These are phyloP conservation scores for Macaranga tanarius DNA, from an alignment of 441 rosid genomes.

Conservation along the genomic window DNA sequence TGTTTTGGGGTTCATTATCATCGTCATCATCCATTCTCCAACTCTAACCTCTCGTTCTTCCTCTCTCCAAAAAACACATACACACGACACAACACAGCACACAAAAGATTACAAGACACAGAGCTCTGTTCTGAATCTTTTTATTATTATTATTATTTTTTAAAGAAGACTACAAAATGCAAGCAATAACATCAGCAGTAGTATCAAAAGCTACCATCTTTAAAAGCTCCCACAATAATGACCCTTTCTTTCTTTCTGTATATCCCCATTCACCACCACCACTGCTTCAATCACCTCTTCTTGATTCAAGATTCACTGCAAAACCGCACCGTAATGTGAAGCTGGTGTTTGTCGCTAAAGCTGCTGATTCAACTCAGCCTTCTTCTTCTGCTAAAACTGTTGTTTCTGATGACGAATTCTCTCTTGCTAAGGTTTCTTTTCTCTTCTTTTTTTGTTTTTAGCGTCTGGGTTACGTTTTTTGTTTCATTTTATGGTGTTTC, in stretches of 20 bases:
- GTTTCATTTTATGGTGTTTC: background rate
- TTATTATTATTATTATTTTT: background rate
- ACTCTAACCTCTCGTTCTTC: conserved; percentile 29
- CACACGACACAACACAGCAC: background rate
- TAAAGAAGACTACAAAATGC: conserved; percentile 26
- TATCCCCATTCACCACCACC: conserved; percentile 21
- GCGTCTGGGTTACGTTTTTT: background rate
- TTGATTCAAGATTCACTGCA: conserved; percentile 20
- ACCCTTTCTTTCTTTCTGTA: conserved; percentile 31
- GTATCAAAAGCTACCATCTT: conserved; percentile 32
- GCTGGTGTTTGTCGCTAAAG: conserved; percentile 40
- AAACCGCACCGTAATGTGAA: conserved; percentile 26
- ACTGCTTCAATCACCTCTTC: conserved; percentile 4
- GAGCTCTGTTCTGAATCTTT: background rate
- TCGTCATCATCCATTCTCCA: background rate
- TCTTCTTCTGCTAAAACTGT: conserved; percentile 46
- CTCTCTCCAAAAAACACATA: background rate
- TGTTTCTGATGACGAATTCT: conserved; percentile 71
- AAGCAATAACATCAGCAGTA: conserved; percentile 34
- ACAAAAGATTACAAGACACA: background rate
- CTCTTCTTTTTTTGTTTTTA: background rate
- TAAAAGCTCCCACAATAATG: conserved; percentile 16
- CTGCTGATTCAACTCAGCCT: conserved; percentile 79
- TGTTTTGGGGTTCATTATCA: conserved; percentile 25
- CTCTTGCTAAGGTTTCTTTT: conserved; percentile 69